Base-by-base conservation (phyloP, 1,284 basidiomycete species). In the Cryptococcus floricola region DNA sequence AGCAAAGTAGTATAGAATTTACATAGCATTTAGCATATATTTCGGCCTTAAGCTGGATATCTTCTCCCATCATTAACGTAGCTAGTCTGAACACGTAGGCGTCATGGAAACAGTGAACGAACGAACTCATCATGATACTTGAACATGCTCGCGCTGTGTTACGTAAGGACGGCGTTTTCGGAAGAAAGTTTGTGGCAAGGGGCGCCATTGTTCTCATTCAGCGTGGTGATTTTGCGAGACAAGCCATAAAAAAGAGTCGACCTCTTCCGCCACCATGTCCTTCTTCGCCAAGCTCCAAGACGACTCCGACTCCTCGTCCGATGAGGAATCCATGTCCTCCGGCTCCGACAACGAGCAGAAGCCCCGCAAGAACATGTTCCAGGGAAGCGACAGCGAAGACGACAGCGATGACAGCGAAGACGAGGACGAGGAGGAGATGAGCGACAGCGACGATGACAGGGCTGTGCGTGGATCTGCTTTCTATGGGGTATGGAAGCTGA, bases 271-370 rank as follows among this genome's bases (percentile, higher is more conserved):
- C 51, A 61, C 31, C 31, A 73, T 73, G 70, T 73, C 70, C n/a
- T 73, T 75, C 71, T 75, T 75, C 54, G 69, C 72, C 44, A 67
- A 66, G 58, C 58, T 72, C 49, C 64, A 69, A 39, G 68, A 65
- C 37, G 72, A 73, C 48, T 65, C 66, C 19, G 73, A 72, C 52
- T 70, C 68, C 39, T 57, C 54, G 16, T 68, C 67, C 39, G 71
- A 69, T 28, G 71, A 76, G 45, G 73, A 75, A 65, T 75, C 73
- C 58, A 69, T 74, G 62, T 61, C 68, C 45, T 74, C 73, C 48
- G 70, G 68, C 39, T 65, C 65, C 41, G 71, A 75, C 54, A 70
- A 67, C 34, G 56, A 69, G 48, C 57, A 60, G 43, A 66, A 68
- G 55, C 64, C 68, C 48, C 41, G 53, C 28, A 64, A 67, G 45